A percentile compares a stretch with the other conserved stretches of the same genome.
These are phyloP conservation scores for Microcos paniculata DNA, from an alignment of 345 rosid genomes.

Conservation along the genomic window DNA sequence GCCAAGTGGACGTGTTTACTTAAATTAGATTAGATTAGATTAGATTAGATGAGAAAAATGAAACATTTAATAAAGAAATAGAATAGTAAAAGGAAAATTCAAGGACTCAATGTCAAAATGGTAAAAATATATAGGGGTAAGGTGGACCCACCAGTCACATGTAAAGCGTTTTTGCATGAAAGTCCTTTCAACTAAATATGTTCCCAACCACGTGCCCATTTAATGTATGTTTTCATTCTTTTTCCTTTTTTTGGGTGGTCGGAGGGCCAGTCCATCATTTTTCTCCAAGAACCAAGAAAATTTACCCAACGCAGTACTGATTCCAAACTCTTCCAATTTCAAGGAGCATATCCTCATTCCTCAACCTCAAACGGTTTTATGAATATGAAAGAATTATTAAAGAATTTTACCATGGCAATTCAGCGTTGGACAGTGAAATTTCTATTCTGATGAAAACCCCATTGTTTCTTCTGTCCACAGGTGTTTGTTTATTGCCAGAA, in stretches of 20 bases:
- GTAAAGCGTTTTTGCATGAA: conserved; percentile 13
- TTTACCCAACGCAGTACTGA: neutral
- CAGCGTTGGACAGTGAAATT: neutral
- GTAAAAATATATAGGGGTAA: neutral
- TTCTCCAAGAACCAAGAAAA: neutral
- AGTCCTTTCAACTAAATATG: conserved; percentile 6
- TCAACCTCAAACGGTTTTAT: neutral
- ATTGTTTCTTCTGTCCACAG: neutral
- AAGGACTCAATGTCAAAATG: no score
- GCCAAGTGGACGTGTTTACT: neutral
- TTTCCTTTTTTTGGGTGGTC: no score
- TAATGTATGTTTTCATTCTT: neutral
- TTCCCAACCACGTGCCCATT: conserved; percentile 22
- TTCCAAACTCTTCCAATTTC: neutral
- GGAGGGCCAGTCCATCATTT: neutral
- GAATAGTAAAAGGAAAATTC: neutral
- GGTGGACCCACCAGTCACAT: conserved; percentile 9
- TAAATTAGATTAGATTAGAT: no score
- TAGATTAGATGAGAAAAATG: no score
- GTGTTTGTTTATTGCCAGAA: neutral
- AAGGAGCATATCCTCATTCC: neutral
- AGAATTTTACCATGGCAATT: neutral
- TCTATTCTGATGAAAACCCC: neutral
- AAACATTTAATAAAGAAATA: neutral
- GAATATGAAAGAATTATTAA: neutral